Percentiles rank a stretch among this genome's conserved stretches.
Evolutionary conservation across 768 basidiomycete species (phyloP).

Genomic region (Trametes meyenii): DNA sequence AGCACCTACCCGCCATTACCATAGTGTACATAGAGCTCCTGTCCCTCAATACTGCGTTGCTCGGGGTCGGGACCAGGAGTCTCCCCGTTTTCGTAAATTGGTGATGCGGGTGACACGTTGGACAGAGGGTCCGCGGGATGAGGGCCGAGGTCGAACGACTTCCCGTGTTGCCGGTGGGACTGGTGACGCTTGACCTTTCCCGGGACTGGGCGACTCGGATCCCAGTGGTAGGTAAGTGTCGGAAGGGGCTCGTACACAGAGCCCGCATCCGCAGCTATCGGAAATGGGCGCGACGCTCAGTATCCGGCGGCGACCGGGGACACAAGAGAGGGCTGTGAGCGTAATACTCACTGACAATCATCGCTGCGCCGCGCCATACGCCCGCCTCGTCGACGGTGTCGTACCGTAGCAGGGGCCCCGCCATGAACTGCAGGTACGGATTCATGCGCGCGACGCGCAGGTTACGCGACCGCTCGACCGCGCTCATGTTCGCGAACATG

Average conservation of each 20-base stretch:
- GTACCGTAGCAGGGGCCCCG: slow-evolving; percentile 86
- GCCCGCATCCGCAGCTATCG: slow-evolving; percentile 72
- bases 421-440: slow-evolving; percentile 89
- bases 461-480: slow-evolving; percentile 66
- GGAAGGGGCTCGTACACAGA: slow-evolving; percentile 80
- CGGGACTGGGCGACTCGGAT: slow-evolving; percentile 45
- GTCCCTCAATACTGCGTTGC: slow-evolving; percentile 22
- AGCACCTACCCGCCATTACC: slow-evolving; percentile 32
- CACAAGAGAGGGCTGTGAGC: background rate
- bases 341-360: slow-evolving; percentile 78
- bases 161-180: slow-evolving; percentile 24
- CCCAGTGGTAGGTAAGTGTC: slow-evolving; percentile 70
- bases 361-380: slow-evolving; percentile 85
- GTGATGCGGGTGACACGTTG: slow-evolving; percentile 31
- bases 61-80: slow-evolving; percentile 9
- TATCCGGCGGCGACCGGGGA: slow-evolving; percentile 3
- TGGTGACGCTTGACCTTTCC: slow-evolving; percentile 19
- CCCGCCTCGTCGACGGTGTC: slow-evolving; percentile 81
- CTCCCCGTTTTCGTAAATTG: slow-evolving; percentile 4
- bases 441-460: slow-evolving; percentile 68
- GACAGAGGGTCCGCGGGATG: slow-evolving; percentile 78
- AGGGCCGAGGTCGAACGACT: slow-evolving; percentile 61
- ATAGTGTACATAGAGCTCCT: slow-evolving; percentile 34
- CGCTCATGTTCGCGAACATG: slow-evolving; percentile 48
- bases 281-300: slow-evolving; percentile 1